Percentiles rank a stretch among this genome's conserved stretches.
Evolutionary conservation across 2,329 filamentous ascomycete species (phyloP).

Genomic region (Beauveria medogensis): DNA sequence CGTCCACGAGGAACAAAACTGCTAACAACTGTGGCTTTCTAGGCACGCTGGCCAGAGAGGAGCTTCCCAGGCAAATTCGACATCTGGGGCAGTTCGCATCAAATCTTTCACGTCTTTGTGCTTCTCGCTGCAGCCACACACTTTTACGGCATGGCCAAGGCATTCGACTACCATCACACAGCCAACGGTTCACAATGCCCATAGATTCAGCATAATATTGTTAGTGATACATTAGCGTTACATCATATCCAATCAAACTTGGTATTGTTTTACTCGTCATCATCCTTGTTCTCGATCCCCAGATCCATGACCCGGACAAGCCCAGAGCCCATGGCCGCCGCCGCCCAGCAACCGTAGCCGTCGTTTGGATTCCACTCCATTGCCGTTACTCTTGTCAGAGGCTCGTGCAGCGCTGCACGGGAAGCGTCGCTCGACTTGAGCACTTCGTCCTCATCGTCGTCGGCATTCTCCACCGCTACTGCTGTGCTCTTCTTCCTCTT

Average conservation of each 20-base stretch:
- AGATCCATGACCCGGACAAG: slow-evolving; percentile 60
- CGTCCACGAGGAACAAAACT: background rate
- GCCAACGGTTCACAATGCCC: slow-evolving; percentile 44
- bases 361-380: slow-evolving; percentile 62
- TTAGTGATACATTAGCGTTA: background rate
- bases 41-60: slow-evolving; percentile 77
- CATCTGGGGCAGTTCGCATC: slow-evolving; percentile 87
- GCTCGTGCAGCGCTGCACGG: slow-evolving; percentile 49
- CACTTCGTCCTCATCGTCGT: slow-evolving; percentile 26
- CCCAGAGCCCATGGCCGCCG: slow-evolving; percentile 58
- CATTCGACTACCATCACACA: slow-evolving; percentile 78
- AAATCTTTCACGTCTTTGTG: slow-evolving; percentile 91
- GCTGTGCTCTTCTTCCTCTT: slow-evolving; percentile 25
- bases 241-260: background rate
- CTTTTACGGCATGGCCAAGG: slow-evolving; percentile 69
- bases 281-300: slow-evolving; percentile 34
- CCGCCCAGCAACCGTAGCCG: slow-evolving; percentile 58
- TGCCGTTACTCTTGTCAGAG: slow-evolving; percentile 52
- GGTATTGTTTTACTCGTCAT: slow-evolving; percentile 10
- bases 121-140: slow-evolving; percentile 75
- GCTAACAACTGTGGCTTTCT: slow-evolving; percentile 12
- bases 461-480: slow-evolving; percentile 19
- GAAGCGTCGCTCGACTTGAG: slow-evolving; percentile 28
- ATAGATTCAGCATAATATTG: slow-evolving; percentile 5
- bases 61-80: slow-evolving; percentile 73